Evolutionary conservation across 2,329 filamentous ascomycete species (phyloP).

Genomic region (Scorias spongiosa): DNA sequence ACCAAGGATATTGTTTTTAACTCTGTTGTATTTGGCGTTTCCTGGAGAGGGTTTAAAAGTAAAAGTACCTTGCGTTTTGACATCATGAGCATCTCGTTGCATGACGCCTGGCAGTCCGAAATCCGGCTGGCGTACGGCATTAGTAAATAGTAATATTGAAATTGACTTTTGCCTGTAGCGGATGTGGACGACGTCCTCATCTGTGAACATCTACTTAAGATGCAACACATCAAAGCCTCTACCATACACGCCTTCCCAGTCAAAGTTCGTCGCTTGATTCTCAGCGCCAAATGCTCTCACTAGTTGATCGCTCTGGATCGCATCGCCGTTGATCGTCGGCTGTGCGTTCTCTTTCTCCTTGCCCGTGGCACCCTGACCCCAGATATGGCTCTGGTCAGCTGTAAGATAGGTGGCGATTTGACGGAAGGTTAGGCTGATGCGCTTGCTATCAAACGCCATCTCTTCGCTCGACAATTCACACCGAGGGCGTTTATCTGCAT

Average conservation of each 20-base stretch:
- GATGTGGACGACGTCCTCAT: no score
- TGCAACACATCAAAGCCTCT: constrained; percentile 72
- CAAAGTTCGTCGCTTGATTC: constrained; percentile 56
- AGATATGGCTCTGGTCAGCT: constrained; percentile 51
- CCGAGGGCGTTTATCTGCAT: constrained; percentile 61
- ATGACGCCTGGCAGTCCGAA: no score
- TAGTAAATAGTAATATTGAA: no score
- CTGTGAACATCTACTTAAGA: constrained; percentile 17
- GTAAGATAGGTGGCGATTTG: constrained; percentile 75
- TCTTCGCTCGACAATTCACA: constrained; percentile 56
- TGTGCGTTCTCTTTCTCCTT: constrained; percentile 49
- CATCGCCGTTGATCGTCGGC: constrained; percentile 54
- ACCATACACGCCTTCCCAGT: constrained; percentile 66
- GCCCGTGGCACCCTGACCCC: constrained; percentile 74
- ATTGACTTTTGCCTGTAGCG: no score
- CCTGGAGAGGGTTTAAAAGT: no score
- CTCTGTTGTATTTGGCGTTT: no score
- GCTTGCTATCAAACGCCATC: constrained; percentile 54
- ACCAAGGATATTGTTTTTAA: no score
- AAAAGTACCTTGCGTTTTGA: no score
- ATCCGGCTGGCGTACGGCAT: no score
- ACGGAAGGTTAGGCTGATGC: constrained; percentile 86
- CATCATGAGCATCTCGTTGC: no score
- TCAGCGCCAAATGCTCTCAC: constrained; percentile 70
- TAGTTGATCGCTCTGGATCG: constrained; percentile 49